Conservation (phyloP, 2,329 filamentous ascomycete genomes). For the Sphaerulina musiva region DNA sequence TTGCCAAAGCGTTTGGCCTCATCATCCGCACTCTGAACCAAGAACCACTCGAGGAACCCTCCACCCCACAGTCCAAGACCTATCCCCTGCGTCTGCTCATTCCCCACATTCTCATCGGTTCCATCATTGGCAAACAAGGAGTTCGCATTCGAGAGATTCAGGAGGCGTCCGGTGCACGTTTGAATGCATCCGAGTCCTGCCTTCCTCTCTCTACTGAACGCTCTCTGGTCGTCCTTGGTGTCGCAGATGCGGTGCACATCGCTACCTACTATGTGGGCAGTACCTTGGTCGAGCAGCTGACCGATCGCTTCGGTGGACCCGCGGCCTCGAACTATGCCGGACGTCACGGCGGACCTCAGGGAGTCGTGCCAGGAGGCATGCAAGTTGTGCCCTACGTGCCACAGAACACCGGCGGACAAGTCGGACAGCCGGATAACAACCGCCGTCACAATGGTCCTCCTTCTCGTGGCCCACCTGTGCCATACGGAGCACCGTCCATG, state of each 20-base stretch:
- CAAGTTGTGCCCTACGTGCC: conserved; percentile 98
- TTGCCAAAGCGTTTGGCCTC: conserved; percentile 95
- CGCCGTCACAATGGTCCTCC: conserved; percentile 62
- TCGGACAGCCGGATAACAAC: conserved; percentile 81
- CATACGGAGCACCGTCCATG: conserved; percentile 56
- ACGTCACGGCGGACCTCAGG: conserved; percentile 84
- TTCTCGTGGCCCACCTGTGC: conserved; percentile 56
- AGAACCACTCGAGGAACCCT: conserved; percentile 80
- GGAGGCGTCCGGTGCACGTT: conserved; percentile 88
- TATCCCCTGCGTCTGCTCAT: conserved; percentile 93
- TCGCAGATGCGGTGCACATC: conserved; percentile 97
- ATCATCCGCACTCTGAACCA: conserved; percentile 99
- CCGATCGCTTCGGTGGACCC: conserved; percentile 90
- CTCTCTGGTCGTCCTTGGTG: conserved; percentile 94
- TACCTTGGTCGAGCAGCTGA: conserved; percentile 94
- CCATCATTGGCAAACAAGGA: conserved; percentile 96
- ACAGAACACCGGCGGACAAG: conserved; percentile 86
- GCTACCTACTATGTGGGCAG: conserved; percentile 98
- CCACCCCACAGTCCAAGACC: conserved; percentile 89
- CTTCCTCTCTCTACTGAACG: conserved; percentile 92
- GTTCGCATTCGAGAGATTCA: conserved; percentile 97
- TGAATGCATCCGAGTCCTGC: conserved; percentile 94
- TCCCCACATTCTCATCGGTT: conserved; percentile 94
- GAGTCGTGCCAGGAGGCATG: conserved; percentile 93
- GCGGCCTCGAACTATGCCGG: conserved; percentile 97